Percentiles rank a stretch among this genome's conserved stretches.
Evolutionary conservation across 1,284 basidiomycete species (phyloP).

Genomic region (Ustilago nuda): DNA sequence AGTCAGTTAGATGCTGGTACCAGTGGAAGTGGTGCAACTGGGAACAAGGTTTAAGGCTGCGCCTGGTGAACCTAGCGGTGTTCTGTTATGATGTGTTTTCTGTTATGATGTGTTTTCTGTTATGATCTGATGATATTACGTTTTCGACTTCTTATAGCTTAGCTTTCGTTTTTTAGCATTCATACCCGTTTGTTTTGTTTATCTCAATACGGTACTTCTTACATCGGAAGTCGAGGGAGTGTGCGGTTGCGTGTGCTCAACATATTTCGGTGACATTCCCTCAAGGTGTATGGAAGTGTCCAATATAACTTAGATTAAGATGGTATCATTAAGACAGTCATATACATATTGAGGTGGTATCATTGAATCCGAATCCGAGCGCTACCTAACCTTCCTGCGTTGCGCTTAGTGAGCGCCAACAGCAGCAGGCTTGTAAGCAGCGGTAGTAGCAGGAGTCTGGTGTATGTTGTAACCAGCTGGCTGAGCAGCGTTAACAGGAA

Average conservation of each 20-base stretch:
- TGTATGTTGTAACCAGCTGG: constrained; percentile 3
- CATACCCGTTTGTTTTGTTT: not conserved
- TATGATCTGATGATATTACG: too few relatives aligned
- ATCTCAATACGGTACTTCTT: constrained; percentile 1
- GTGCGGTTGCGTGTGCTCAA: too few relatives aligned
- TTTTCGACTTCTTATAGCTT: too few relatives aligned
- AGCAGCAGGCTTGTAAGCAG: constrained; percentile 18
- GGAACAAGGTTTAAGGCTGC: constrained; percentile 7
- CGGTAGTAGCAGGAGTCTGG: constrained; percentile 7
- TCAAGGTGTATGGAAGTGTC: not conserved
- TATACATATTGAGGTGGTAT: not conserved
- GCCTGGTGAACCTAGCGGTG: too few relatives aligned
- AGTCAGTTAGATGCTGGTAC: not conserved
- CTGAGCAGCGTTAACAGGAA: constrained; percentile 13
- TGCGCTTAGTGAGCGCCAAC: constrained; percentile 27
- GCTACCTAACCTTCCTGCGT: not conserved
- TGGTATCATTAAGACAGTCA: constrained; percentile 11
- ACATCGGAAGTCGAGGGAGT: too few relatives aligned
- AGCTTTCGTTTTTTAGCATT: constrained; percentile 1
- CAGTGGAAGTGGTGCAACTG: not conserved
- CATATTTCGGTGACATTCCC: too few relatives aligned
- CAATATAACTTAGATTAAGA: not conserved
- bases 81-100: too few relatives aligned
- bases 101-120: too few relatives aligned
- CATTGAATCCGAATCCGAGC: not conserved